Base-by-base conservation (phyloP, 1,139 yeast species). In the Starmera stellimalicola region DNA sequence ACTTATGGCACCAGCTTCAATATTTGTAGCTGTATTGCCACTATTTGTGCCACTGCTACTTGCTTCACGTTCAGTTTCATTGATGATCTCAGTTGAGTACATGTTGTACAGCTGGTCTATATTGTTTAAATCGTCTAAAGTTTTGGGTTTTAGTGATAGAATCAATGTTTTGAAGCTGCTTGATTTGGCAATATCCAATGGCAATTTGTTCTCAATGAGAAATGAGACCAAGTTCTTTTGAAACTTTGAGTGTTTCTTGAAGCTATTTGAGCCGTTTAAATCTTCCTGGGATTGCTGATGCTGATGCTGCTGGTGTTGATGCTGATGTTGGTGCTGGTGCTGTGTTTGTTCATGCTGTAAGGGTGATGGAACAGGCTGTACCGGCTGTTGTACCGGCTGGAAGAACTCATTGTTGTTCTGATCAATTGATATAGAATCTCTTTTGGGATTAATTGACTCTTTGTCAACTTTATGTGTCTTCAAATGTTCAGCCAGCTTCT, bases 401-500 rank as follows among this genome's bases (percentile, higher is more conserved):
- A 23, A 7, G 35, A 28, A 15, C 17, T 17, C 11, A 22, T 25
- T 15, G 16, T 28, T 9, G 25, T 17, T 16, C 16, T 30, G 18
- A 28, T 29, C 30, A 10, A 34, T 33, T 11, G 30, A 28, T 27
- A 36, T 27, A 17, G 29, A 32, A 15, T 43, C 45, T 32, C 55
- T 43, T 27, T 47, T 45, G 7, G 44, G 44, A 30, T 45, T 48
- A 8, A 41, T 30, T 1, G 50, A 55, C 9, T 57, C 60, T 33
- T 51, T 57, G 16, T 58, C 56, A 36, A 73, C 57, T 47, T 70
- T 70, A 48, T 73, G 79, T 4, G 77, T 70, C 41, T 66, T 65
- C 43, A 73, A 54, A 50, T 73, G 79, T 47, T 73, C 79, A 38
- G 67, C 63, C 33, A 73, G 54, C 49, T 73, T 73, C 57, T 73